A percentile compares a stretch with the other conserved stretches of the same genome.
Conservation (phyloP, 2,329 filamentous ascomycete genomes). For the Exophiala sp. region DNA sequence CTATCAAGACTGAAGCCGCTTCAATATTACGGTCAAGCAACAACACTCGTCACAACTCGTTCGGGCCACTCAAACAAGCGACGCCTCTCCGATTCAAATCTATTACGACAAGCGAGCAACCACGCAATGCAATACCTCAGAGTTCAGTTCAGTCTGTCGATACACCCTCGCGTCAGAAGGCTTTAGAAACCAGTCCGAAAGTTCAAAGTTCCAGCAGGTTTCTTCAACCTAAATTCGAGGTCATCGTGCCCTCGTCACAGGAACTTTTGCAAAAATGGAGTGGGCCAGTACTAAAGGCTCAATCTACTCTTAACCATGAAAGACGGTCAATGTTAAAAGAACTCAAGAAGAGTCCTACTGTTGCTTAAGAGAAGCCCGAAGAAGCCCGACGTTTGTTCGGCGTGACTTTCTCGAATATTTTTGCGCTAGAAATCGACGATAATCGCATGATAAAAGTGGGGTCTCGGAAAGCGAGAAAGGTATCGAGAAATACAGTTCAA, state of each 20-base stretch:
- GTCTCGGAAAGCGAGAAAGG: constrained; percentile 22
- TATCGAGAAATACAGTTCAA: neutral
- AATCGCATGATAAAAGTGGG: constrained; percentile 4
- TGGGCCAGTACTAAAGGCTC: neutral
- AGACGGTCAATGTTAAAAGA: constrained; percentile 10
- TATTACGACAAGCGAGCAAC: no score
- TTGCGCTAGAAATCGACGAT: constrained; percentile 3
- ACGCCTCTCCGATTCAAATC: no score
- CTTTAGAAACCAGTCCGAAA: no score
- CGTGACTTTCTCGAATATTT: constrained; percentile 17
- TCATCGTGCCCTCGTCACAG: neutral
- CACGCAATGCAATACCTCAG: no score
- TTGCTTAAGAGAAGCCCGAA: constrained; percentile 9
- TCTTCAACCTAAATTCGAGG: constrained; percentile 4
- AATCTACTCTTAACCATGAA: neutral
- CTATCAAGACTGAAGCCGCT: no score
- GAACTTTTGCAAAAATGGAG: constrained; percentile 5
- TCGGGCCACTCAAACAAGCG: no score
- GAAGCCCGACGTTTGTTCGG: constrained; percentile 19
- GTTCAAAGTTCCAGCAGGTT: no score
- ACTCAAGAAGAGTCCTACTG: constrained; percentile 11
- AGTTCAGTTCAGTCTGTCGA: no score
- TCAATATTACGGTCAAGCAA: no score
- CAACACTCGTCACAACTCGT: no score
- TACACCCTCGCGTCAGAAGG: no score